Conservation (phyloP, 2,329 filamentous ascomycete species). For the Teratosphaeria pseudoeucalypti region DNA sequence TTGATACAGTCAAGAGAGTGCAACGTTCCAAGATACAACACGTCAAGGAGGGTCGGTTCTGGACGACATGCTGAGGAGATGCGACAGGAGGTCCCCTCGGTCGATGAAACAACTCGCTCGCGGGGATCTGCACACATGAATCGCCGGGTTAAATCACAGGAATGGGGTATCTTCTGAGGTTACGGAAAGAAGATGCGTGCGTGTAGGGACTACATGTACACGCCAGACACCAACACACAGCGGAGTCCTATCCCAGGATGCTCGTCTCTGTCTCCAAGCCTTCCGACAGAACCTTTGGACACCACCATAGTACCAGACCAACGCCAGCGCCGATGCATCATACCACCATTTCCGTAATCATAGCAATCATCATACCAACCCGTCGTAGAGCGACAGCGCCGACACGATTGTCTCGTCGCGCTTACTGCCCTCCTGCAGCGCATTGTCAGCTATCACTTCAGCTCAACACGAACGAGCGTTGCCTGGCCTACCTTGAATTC, state of each 20-base stretch:
- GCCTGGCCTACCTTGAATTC: constrained; percentile 62
- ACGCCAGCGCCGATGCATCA: not conserved
- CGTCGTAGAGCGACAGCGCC: constrained; percentile 90
- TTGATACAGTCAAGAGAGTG: not conserved
- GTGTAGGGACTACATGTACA: not conserved
- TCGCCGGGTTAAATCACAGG: not conserved
- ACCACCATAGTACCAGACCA: not conserved
- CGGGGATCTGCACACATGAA: not conserved
- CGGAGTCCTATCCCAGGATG: not conserved
- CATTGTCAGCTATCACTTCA: constrained; percentile 5
- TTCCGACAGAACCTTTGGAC: not conserved
- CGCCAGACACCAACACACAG: not conserved
- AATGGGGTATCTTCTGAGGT: not conserved
- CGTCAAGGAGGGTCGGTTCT: not conserved
- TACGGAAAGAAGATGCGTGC: not conserved
- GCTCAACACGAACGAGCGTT: not conserved
- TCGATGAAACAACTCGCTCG: not conserved
- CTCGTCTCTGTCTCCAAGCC: not conserved
- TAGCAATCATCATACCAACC: constrained; percentile 50
- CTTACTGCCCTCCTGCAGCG: constrained; percentile 71
- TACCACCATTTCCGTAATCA: not conserved
- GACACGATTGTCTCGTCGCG: constrained; percentile 98
- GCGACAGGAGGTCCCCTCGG: not conserved
- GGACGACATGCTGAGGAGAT: not conserved
- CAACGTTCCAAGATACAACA: not conserved